Evolutionary conservation across 2,329 filamentous ascomycete species (phyloP).

Genomic region (Daldinia sp.): DNA sequence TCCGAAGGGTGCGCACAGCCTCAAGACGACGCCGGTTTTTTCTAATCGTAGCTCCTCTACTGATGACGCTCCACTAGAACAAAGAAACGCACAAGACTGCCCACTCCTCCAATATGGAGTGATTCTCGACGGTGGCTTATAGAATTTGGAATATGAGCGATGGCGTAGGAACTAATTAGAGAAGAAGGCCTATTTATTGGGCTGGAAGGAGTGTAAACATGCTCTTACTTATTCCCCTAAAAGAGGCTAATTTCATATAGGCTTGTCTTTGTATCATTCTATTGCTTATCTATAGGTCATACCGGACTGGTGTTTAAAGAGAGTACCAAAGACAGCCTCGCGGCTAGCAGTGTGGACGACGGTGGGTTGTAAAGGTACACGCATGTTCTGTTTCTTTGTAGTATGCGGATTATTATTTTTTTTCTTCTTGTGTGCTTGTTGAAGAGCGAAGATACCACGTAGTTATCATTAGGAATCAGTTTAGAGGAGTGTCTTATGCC

Average conservation of each 20-base stretch:
- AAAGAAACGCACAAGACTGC: too few species aligned
- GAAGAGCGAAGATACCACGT: not conserved
- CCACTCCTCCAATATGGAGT: too few species aligned
- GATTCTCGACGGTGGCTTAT: too few species aligned
- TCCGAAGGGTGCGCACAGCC: too few species aligned
- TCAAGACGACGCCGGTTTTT: too few species aligned
- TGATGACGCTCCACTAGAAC: too few species aligned
- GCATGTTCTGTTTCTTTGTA: not conserved
- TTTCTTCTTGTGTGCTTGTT: not conserved
- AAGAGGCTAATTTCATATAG: not conserved
- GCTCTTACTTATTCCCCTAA: not conserved
- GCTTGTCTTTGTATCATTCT: conserved; percentile 2
- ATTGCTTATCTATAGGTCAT: conserved; percentile 1
- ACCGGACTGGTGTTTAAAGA: not conserved
- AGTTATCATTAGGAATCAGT: not conserved
- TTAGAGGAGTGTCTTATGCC: not conserved
- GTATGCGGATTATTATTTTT: not conserved
- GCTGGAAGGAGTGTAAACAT: conserved; percentile 2
- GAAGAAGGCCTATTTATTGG: not conserved
- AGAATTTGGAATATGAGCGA: too few species aligned
- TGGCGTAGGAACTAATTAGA: not conserved
- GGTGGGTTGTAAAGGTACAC: not conserved
- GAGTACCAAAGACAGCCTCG: not conserved
- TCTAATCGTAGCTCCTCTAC: too few species aligned
- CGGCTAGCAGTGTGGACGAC: not conserved